phyloP scores from a whole-genome alignment of 2,329 filamentous ascomycete genomes.

The Periconia macrospinosa region DNA sequence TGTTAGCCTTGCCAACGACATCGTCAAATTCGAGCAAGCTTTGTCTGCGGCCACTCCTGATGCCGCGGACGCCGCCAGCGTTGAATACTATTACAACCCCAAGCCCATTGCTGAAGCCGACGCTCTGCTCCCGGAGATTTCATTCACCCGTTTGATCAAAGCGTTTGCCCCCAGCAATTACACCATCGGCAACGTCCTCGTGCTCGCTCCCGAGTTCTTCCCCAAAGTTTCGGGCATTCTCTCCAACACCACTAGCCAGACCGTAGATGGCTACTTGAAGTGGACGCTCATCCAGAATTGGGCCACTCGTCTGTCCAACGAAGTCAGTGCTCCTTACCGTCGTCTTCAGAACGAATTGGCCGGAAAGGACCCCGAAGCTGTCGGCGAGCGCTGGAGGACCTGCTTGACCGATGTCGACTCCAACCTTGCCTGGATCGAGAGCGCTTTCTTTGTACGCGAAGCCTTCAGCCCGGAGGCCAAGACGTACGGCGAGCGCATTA shows the following conservation, averaged over 20 bases:
- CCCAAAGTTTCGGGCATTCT: slow-evolving; percentile 22
- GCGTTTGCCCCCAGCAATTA: slow-evolving; percentile 55
- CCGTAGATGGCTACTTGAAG: slow-evolving; percentile 61
- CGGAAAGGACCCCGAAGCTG: not conserved
- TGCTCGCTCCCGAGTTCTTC: slow-evolving; percentile 62
- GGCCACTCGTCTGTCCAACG: slow-evolving; percentile 56
- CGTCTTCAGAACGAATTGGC: not conserved
- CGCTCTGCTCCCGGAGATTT: slow-evolving; percentile 57
- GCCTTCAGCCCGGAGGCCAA: slow-evolving; percentile 1
- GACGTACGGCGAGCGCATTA: slow-evolving; percentile 45
- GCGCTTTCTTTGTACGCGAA: not conserved
- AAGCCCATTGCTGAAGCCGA: slow-evolving; percentile 57
- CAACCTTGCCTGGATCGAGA: not conserved
- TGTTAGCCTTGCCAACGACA: slow-evolving; percentile 4
- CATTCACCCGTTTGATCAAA: slow-evolving; percentile 54
- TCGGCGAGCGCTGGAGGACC: not conserved
- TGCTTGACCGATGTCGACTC: slow-evolving; percentile 1
- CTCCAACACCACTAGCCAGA: slow-evolving; percentile 52
- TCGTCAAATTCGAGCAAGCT: slow-evolving; percentile 57
- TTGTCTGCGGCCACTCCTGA: slow-evolving; percentile 60
- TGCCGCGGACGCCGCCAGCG: slow-evolving; percentile 58
- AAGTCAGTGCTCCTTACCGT: slow-evolving; percentile 51
- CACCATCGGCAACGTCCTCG: slow-evolving; percentile 56
- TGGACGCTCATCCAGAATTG: slow-evolving; percentile 63
- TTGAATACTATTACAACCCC: slow-evolving; percentile 67